Conservation (phyloP, 2,329 filamentous ascomycete species). For the Lachnellula occidentalis region DNA sequence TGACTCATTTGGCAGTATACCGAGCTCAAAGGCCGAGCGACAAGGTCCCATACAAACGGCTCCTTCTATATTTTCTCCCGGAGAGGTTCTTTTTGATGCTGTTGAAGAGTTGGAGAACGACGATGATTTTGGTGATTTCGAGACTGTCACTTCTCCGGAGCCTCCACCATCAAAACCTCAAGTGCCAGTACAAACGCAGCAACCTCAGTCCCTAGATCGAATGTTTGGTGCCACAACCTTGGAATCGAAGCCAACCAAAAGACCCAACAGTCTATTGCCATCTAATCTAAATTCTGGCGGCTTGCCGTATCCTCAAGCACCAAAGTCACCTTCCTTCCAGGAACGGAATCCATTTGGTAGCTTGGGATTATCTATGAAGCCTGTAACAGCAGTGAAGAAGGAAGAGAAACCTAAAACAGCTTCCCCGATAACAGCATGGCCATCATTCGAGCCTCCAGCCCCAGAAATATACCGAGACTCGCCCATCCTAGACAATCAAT, state of each 20-base stretch:
- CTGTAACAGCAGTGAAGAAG: slow-evolving; percentile 30
- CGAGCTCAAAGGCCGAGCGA: slow-evolving; percentile 2
- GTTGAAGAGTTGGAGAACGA: slow-evolving; percentile 39
- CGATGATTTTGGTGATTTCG: slow-evolving; percentile 64
- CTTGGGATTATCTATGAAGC: slow-evolving; percentile 42
- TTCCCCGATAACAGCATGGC: slow-evolving; percentile 30
- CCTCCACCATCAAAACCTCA: slow-evolving; percentile 20
- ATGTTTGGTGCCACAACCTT: slow-evolving; percentile 25
- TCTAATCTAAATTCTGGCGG: slow-evolving; percentile 20
- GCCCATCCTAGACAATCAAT: slow-evolving; percentile 26
- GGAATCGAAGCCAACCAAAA: slow-evolving; percentile 31
- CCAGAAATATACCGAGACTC: slow-evolving; percentile 24
- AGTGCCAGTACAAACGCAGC: slow-evolving; percentile 7
- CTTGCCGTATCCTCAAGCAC: slow-evolving; percentile 41
- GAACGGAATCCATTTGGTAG: slow-evolving; percentile 49
- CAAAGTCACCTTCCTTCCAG: slow-evolving; percentile 48
- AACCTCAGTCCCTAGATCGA: slow-evolving; percentile 28
- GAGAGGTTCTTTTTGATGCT: slow-evolving; percentile 32
- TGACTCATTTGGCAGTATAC: slow-evolving; percentile 4
- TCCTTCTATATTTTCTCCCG: slow-evolving; percentile 11
- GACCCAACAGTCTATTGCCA: slow-evolving; percentile 30
- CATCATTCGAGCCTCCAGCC: slow-evolving; percentile 21
- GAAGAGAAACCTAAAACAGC: slow-evolving; percentile 30
- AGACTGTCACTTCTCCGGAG: slow-evolving; percentile 41
- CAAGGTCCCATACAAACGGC: slow-evolving; percentile 10